Percentiles rank a stretch among this genome's conserved stretches.
These are phyloP conservation scores for Trichoderma sp. DNA, from an alignment of 2,329 filamentous ascomycete species.

Conservation along the genomic window DNA sequence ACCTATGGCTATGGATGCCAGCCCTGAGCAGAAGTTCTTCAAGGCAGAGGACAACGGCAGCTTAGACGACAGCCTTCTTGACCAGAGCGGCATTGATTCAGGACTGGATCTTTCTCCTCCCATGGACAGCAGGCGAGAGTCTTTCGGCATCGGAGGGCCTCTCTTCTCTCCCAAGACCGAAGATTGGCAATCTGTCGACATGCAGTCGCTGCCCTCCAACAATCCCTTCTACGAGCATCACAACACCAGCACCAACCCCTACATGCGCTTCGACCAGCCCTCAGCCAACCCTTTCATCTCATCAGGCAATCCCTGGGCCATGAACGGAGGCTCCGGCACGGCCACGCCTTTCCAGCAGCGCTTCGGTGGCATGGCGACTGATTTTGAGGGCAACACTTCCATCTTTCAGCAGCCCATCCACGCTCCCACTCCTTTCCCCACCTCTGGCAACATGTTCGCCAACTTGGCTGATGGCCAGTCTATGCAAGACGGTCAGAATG, in stretches of 20 bases:
- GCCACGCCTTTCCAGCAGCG: constrained; percentile 72
- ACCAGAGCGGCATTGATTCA: constrained; percentile 61
- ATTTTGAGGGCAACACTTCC: constrained; percentile 56
- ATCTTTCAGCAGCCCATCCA: constrained; percentile 58
- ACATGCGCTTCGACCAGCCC: constrained; percentile 61
- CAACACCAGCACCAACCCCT: constrained; percentile 63
- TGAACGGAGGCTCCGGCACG: constrained; percentile 66
- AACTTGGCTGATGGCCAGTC: constrained; percentile 51
- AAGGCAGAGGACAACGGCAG: constrained; percentile 64
- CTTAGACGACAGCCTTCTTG: constrained; percentile 62
- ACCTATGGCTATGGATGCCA: constrained; percentile 56
- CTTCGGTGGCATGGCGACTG: constrained; percentile 59
- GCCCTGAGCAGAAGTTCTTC: constrained; percentile 56
- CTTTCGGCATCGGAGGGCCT: constrained; percentile 57
- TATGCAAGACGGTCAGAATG: constrained; percentile 54
- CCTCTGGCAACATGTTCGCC: constrained; percentile 56
- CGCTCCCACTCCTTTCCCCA: constrained; percentile 57
- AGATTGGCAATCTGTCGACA: constrained; percentile 64
- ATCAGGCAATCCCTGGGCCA: constrained; percentile 59
- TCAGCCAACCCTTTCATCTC: constrained; percentile 47
- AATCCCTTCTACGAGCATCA: constrained; percentile 62
- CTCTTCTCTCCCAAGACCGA: constrained; percentile 68
- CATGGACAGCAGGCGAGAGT: constrained; percentile 66
- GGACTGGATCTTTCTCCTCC: constrained; percentile 64
- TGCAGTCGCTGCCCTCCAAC: constrained; percentile 64